phyloP scores from a whole-genome alignment of 2,329 filamentous ascomycete species.

The Purpureocillium takamizusanense region DNA sequence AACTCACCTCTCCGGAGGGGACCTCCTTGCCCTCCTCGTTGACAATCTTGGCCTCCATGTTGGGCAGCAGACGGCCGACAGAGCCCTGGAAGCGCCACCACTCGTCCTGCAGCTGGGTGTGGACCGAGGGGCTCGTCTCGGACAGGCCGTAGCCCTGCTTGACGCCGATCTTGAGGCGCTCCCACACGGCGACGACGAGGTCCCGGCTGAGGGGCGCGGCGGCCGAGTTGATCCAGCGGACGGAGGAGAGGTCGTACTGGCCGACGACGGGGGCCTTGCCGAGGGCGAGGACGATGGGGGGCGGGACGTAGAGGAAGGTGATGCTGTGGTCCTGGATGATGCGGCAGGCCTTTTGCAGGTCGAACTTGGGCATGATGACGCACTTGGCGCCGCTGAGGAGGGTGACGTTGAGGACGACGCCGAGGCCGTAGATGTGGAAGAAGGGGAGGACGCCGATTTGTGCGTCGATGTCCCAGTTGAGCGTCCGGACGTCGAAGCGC shows the following conservation, averaged over 20 bases:
- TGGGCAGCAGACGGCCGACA: conserved; percentile 69
- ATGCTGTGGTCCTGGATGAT: conserved; percentile 67
- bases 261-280: conserved; percentile 69
- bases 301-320: conserved; percentile 74
- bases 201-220: conserved; percentile 79
- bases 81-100: conserved; percentile 72
- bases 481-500: conserved; percentile 42
- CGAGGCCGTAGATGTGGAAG: conserved; percentile 69
- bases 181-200: conserved; percentile 66
- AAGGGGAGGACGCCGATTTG: conserved; percentile 77
- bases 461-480: conserved; percentile 57
- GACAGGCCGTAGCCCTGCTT: conserved; percentile 92
- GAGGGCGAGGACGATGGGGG: conserved; percentile 72
- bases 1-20: conserved; percentile 34
- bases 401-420: conserved; percentile 19
- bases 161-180: conserved; percentile 65
- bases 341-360: conserved; percentile 68
- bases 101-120: conserved; percentile 63
- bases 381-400: conserved; percentile 57
- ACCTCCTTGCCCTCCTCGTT: conserved; percentile 49
- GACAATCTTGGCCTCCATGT: conserved; percentile 76
- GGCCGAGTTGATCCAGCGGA: conserved; percentile 81
- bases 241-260: conserved; percentile 69
- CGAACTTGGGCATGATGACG: conserved; percentile 66
- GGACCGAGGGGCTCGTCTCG: conserved; percentile 75